Evolutionary conservation across 805 yeast species (phyloP).

Genomic region (Myxozyma neotropica): DNA sequence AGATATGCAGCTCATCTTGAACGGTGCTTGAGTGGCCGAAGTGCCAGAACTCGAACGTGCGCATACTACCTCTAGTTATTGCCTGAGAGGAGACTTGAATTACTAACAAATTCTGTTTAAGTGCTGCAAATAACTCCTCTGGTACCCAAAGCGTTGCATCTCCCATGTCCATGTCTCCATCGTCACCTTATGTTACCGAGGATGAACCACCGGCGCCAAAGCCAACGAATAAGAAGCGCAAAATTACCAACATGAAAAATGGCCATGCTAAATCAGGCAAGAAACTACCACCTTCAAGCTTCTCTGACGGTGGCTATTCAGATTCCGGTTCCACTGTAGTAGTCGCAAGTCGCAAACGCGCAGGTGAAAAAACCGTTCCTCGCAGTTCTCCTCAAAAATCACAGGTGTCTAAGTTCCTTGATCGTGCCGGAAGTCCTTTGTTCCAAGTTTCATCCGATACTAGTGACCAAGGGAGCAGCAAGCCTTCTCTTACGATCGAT

Average conservation of each 20-base stretch:
- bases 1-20: slow-evolving; percentile 93
- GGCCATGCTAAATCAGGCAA: slow-evolving; percentile 6
- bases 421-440: slow-evolving; percentile 24
- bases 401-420: slow-evolving; percentile 26
- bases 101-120: not conserved
- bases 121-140: slow-evolving; percentile 19
- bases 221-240: slow-evolving; percentile 20
- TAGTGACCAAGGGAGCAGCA: slow-evolving; percentile 1
- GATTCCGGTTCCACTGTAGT: slow-evolving; percentile 5
- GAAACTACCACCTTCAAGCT: not conserved
- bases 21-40: slow-evolving; percentile 78
- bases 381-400: slow-evolving; percentile 17
- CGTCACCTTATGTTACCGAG: slow-evolving; percentile 33
- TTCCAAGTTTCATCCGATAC: not conserved
- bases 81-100: not conserved
- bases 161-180: slow-evolving; percentile 32
- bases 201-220: slow-evolving; percentile 25
- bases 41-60: slow-evolving; percentile 23
- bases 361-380: slow-evolving; percentile 20
- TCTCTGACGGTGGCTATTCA: slow-evolving; percentile 7
- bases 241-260: slow-evolving; percentile 12
- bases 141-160: slow-evolving; percentile 21
- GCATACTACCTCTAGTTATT: not conserved
- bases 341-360: slow-evolving; percentile 1
- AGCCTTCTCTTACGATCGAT: not conserved